A percentile compares a stretch with the other conserved stretches of the same genome.
These are phyloP conservation scores for Kurtzmaniella fragi DNA, from an alignment of 805 yeast genomes.

Conservation along the genomic window DNA sequence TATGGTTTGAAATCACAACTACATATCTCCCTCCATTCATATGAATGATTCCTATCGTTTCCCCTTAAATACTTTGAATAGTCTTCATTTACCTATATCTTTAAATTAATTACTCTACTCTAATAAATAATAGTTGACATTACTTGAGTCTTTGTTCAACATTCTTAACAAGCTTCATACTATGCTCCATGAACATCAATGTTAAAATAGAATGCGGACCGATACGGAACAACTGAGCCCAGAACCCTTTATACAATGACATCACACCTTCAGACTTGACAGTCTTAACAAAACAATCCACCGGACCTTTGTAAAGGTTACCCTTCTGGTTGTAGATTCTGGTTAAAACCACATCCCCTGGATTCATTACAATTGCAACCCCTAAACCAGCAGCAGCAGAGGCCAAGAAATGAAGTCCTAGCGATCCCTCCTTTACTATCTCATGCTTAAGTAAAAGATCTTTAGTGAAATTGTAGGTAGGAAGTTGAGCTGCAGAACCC, in stretches of 20 bases:
- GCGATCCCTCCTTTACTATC: conserved; percentile 55
- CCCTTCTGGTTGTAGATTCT: conserved; percentile 95
- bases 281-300: conserved; percentile 86
- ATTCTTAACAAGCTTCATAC: conserved; percentile 55
- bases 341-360: conserved; percentile 93
- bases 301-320: conserved; percentile 74
- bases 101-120: too few relatives aligned
- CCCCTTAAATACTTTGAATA: too few relatives aligned
- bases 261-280: conserved; percentile 74
- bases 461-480: conserved; percentile 80
- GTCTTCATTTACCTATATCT: too few relatives aligned
- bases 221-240: conserved; percentile 85
- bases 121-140: too few relatives aligned
- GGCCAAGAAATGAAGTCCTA: conserved; percentile 62
- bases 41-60: too few relatives aligned
- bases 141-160: conserved; percentile 18
- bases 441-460: conserved; percentile 49
- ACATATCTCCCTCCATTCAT: too few relatives aligned
- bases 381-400: conserved; percentile 83
- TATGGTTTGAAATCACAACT: too few relatives aligned
- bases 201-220: conserved; percentile 94
- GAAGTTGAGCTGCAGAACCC: conserved; percentile 93
- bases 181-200: conserved; percentile 92
- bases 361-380: conserved; percentile 94
- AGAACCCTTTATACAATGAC: conserved; percentile 92